Percentiles rank a stretch among this genome's conserved stretches.
These are phyloP conservation scores for Termitomyces bulborhizus DNA, from an alignment of 768 basidiomycete species.

Conservation along the genomic window DNA sequence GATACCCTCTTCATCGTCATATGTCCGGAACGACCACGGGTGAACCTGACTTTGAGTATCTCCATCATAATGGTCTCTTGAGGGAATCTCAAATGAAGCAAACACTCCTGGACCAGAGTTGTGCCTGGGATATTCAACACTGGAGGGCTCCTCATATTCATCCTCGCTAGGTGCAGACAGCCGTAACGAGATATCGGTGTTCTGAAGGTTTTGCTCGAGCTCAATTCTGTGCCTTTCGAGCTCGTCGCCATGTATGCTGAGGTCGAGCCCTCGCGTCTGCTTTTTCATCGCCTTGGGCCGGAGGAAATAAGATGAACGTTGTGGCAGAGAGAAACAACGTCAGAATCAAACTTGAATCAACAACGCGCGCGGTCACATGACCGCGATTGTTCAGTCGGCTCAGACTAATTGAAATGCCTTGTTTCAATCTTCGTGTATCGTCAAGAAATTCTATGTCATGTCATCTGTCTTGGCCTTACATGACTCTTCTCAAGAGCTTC, in stretches of 20 bases:
- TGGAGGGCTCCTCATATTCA: slow-evolving; percentile 35
- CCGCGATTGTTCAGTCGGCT: background rate
- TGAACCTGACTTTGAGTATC: slow-evolving; percentile 43
- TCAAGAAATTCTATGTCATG: background rate
- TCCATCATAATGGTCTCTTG: slow-evolving; percentile 49
- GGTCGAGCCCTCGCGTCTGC: slow-evolving; percentile 30
- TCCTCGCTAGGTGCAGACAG: slow-evolving; percentile 48
- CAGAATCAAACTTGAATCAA: slow-evolving; percentile 9
- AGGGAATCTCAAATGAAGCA: slow-evolving; percentile 54
- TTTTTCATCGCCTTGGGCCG: slow-evolving; percentile 25
- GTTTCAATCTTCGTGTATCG: background rate
- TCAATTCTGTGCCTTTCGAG: slow-evolving; percentile 71
- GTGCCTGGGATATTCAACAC: slow-evolving; percentile 71
- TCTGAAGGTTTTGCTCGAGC: slow-evolving; percentile 73
- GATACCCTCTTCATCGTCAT: slow-evolving; percentile 45
- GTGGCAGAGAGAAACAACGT: slow-evolving; percentile 9
- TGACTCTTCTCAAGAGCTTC: too few species aligned
- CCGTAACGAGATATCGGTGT: slow-evolving; percentile 66
- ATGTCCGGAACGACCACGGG: slow-evolving; percentile 45
- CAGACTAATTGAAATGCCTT: background rate
- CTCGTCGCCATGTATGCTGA: slow-evolving; percentile 62
- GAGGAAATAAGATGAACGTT: slow-evolving; percentile 4
- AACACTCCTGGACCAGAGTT: slow-evolving; percentile 51
- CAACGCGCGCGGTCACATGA: slow-evolving; percentile 15
- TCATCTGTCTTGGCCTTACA: background rate